phyloP scores from a whole-genome alignment of 1,284 basidiomycete species.

The Fereydounia khargensis region DNA sequence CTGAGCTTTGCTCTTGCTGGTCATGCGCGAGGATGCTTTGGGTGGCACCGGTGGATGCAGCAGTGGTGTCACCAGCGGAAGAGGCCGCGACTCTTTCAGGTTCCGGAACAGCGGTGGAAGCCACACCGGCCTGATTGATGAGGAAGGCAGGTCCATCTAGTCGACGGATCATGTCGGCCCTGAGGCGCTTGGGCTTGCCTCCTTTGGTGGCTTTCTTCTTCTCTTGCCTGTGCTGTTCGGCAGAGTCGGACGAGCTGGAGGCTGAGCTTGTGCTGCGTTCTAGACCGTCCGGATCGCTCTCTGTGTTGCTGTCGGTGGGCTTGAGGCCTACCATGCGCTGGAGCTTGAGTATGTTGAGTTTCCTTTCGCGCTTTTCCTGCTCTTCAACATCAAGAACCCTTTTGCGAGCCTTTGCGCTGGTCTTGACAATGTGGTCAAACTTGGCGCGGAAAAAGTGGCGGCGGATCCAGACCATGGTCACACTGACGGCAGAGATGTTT shows the following conservation, averaged over 20 bases:
- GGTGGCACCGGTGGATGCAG: no score
- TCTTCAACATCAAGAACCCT: slow-evolving; percentile 54
- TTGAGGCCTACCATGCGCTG: slow-evolving; percentile 43
- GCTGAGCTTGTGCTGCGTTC: slow-evolving; percentile 6
- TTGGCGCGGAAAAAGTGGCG: slow-evolving; percentile 48
- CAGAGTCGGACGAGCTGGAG: slow-evolving; percentile 30
- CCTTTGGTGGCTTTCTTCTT: slow-evolving; percentile 29
- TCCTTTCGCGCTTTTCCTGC: slow-evolving; percentile 34
- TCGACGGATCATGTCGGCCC: slow-evolving; percentile 53
- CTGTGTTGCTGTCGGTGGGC: slow-evolving; percentile 21
- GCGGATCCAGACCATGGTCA: slow-evolving; percentile 54
- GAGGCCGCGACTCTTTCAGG: no score
- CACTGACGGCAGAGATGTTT: slow-evolving; percentile 52
- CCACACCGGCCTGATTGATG: slow-evolving; percentile 48
- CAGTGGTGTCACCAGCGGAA: no score
- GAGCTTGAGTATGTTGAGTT: slow-evolving; percentile 33
- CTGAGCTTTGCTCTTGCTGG: no score
- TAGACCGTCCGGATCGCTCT: slow-evolving; percentile 13
- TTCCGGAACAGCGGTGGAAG: slow-evolving; percentile 25
- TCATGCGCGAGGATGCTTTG: no score
- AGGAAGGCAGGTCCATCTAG: slow-evolving; percentile 53
- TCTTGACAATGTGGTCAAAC: slow-evolving; percentile 40
- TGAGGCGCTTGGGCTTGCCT: slow-evolving; percentile 37
- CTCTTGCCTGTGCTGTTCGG: slow-evolving; percentile 15
- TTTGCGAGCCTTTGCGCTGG: slow-evolving; percentile 35